Percentiles rank a stretch among this genome's conserved stretches.
Conservation (phyloP, 1,284 basidiomycete genomes). For the Ceratobasidium sp. region DNA sequence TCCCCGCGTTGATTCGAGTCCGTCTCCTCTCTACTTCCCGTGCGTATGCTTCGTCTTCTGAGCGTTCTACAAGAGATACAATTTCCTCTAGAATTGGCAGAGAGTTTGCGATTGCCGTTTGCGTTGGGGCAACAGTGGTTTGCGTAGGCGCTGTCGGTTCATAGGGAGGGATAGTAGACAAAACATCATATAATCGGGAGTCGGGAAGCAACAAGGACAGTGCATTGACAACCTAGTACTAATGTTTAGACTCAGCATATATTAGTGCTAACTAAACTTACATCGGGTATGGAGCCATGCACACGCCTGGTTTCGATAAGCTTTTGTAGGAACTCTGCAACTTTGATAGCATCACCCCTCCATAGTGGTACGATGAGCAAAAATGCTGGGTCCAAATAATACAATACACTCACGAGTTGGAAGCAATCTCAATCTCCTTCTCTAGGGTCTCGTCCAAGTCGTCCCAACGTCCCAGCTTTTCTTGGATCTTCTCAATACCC, state of each 20-base stretch:
- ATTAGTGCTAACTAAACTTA: conserved; percentile 46
- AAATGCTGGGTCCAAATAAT: neutral
- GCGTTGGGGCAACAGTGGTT: conserved; percentile 60
- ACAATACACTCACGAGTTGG: conserved; percentile 58
- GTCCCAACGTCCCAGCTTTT: conserved; percentile 66
- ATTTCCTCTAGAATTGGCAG: conserved; percentile 74
- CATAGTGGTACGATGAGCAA: conserved; percentile 3
- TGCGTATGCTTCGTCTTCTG: conserved; percentile 63
- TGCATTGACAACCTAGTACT: conserved; percentile 65
- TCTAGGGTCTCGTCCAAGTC: conserved; percentile 63
- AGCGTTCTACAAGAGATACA: conserved; percentile 60
- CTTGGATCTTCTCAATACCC: conserved; percentile 79
- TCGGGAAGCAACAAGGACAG: conserved; percentile 77
- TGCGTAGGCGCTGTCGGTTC: conserved; percentile 74
- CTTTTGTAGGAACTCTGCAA: conserved; percentile 79
- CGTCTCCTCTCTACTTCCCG: conserved; percentile 78
- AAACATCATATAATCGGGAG: conserved; percentile 68
- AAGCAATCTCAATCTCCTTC: conserved; percentile 60
- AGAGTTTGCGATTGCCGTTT: conserved; percentile 72
- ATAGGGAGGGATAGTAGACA: conserved; percentile 73
- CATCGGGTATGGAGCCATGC: conserved; percentile 67
- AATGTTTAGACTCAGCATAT: conserved; percentile 6
- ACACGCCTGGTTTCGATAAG: conserved; percentile 69
- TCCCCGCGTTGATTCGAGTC: conserved; percentile 70
- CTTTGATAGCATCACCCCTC: conserved; percentile 79